Base-by-base conservation (phyloP, 495 filamentous ascomycete species). In the Polyplosphaeria fusca region DNA sequence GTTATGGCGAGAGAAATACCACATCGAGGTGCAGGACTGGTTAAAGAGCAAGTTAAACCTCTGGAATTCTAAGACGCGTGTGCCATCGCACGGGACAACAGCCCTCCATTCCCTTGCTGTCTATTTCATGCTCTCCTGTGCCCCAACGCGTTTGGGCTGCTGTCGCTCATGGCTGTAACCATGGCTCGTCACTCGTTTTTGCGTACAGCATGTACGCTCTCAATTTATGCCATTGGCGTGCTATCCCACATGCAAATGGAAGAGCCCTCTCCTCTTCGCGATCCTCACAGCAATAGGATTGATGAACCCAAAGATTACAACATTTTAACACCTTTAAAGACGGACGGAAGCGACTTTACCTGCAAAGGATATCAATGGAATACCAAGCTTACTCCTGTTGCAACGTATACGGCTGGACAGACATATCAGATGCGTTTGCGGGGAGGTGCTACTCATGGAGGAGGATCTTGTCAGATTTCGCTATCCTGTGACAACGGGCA, bases 301-400 rank as follows among this genome's bases (percentile, higher is more conserved):
- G 65, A 68, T 54, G 65, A 84, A 82, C 74, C 71, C 14, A 68
- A 76, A 53, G 76, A 85, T 71, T 83, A 78, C 69, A 65, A 66
- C 56, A 80, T 82, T 68, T 80, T 77, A 1, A 67, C 75, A 4
- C 84, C 85, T 12, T 76, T 86, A 49, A 65, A 62, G 30, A 52
- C 50, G 3, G 60, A 52, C 37, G 78, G 80, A 19, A 69, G 72
- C 20, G 70, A 84, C 67, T 87, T 75, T 65, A 81, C 84, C 3
- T 87, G 85, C 78, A 86, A 86, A 73, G 80, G 80, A n/a, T 82
- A 86, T 64, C 78, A 81, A 19, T 71, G 71, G n/a, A 54, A 73
- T 44, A 77, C 72, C 14, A 39, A 74, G 11, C 71, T 76, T 19
- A 79, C 73, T 44, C 50, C 76, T 9, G 74, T 76, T 2, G 77